Percentiles rank a stretch among this genome's conserved stretches.
These are phyloP conservation scores for Diplodia mutila DNA, from an alignment of 2,329 filamentous ascomycete genomes.

Conservation along the genomic window DNA sequence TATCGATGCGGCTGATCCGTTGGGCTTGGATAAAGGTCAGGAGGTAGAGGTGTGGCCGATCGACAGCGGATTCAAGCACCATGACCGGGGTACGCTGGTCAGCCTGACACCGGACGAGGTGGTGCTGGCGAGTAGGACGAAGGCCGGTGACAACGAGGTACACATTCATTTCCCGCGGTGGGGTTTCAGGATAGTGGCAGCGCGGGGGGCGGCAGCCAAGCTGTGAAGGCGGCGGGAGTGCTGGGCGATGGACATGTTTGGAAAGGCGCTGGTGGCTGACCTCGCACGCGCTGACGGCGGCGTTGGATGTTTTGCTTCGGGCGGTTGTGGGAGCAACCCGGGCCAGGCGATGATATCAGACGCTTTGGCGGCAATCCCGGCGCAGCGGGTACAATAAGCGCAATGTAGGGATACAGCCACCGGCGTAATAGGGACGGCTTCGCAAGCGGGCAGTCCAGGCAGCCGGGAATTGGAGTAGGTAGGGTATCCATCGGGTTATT, in stretches of 20 bases:
- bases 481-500: not conserved
- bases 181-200: constrained; percentile 34
- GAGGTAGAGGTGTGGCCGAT: constrained; percentile 50
- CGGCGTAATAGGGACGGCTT: constrained; percentile 1
- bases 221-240: not conserved
- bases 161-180: constrained; percentile 35
- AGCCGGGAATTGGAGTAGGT: not conserved
- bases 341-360: constrained; percentile 10
- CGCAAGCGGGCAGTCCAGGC: not conserved
- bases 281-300: not conserved
- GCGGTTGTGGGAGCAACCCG: constrained; percentile 15
- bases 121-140: constrained; percentile 30
- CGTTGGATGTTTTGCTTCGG: constrained; percentile 3
- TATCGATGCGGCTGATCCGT: constrained; percentile 57
- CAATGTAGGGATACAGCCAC: constrained; percentile 16
- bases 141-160: constrained; percentile 28
- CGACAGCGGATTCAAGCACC: constrained; percentile 39
- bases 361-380: not conserved
- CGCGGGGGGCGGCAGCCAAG: constrained; percentile 14
- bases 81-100: constrained; percentile 35
- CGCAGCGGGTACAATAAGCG: constrained; percentile 10
- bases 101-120: constrained; percentile 37
- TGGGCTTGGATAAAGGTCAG: constrained; percentile 58
- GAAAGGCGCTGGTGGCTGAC: not conserved
- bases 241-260: not conserved